Base-by-base conservation (phyloP, 768 basidiomycete species). In the Pleurotus giganteus region DNA sequence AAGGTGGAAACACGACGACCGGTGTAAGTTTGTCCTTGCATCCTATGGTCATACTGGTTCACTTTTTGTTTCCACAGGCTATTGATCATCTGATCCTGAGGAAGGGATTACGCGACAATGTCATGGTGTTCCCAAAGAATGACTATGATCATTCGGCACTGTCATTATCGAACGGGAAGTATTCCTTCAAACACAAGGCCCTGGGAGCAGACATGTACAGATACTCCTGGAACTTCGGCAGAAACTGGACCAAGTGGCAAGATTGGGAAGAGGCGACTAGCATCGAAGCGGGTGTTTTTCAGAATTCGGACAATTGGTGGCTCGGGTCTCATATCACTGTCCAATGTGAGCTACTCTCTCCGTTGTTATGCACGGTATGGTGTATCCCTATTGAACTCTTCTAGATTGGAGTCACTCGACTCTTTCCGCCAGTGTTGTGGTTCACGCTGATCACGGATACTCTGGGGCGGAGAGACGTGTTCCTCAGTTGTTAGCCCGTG, bases 151-250 rank as follows among this genome's bases (percentile, higher is more conserved):
- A 69, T 17, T 69, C 68, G 47, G 71, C 65, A 49, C 77, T 84
- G 0, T 74, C 76, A 15, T 73, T 78, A 50, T 76, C 82, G 8
- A 72, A 82, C 56, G 85, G 82, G 53, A 73, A 85, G 57, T 94
- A 88, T 67, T 81, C 77, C 4, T 91, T 93, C 68, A 82, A 82
- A 0, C 94, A 97, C 71, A 81, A 79, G 42, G 94, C 94, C 4
- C 79, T 80, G 53, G 94, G 94, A 44, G 94, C 94, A 15, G 93
- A 96, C 58, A 83, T 73, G 75, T 86, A 92, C 74, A 81, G 94
- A 42, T 95, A 93, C 69, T 86, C 91, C 11, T 83, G 84, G 74
- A 86, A 95, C 73, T 96, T 88, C 63, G 93, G 91, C 7, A 78
- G 81, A 65, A 89, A 81, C 60, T 96, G 94, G 93, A 79, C 89